Base-by-base conservation (phyloP, 2,329 filamentous ascomycete genomes). In the Alternaria infectoria region DNA sequence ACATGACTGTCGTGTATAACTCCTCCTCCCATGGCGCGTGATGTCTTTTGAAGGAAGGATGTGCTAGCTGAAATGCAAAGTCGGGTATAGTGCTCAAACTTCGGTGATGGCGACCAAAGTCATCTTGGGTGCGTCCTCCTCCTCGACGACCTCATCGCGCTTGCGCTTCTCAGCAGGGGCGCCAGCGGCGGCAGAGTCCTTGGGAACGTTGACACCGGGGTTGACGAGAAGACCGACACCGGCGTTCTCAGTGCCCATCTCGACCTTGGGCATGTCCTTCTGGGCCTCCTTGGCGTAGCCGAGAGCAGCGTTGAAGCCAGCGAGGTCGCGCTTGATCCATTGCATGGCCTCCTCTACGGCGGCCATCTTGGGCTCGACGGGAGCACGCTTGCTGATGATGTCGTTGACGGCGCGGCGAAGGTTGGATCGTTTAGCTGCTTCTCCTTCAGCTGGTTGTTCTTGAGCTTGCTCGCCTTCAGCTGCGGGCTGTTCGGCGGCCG, bases 251-350 rank as follows among this genome's bases (percentile, higher is more conserved):
- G 83, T 84, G 59, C 84, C 84, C 45, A 86, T 78, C 74, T 86
- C 79, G 47, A 86, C 72, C 77, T 84, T 83, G 66, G 84, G 84
- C 36, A 77, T 74, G 69, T 83, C 82, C 71, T 77, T 78, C 73
- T 83, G 75, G 19, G 83, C 83, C 46, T 80, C 81, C 67, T 83
- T 80, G 57, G 84, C 83, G 65, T 79, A 86, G 52, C 68, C 76
- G 15, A 86, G 81, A 2, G 84, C 84, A 13, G 81, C 80, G 65
- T 83, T 79, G 74, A 86, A 86, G 55, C 83, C 81, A 62, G 79
- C 70, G 40, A 85, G 75, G 64, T 86, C 83, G 51, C 84, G 80
- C 79, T 85, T 85, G 71, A 81, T 79, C 77, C 77, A 80, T 45
- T 75, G 59, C 69, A 77, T 77, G 45, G 77, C 77, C 25, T 66